These are phyloP conservation scores for Diaporthe batatas DNA, from an alignment of 2,329 filamentous ascomycete species.

Conservation along the genomic window DNA sequence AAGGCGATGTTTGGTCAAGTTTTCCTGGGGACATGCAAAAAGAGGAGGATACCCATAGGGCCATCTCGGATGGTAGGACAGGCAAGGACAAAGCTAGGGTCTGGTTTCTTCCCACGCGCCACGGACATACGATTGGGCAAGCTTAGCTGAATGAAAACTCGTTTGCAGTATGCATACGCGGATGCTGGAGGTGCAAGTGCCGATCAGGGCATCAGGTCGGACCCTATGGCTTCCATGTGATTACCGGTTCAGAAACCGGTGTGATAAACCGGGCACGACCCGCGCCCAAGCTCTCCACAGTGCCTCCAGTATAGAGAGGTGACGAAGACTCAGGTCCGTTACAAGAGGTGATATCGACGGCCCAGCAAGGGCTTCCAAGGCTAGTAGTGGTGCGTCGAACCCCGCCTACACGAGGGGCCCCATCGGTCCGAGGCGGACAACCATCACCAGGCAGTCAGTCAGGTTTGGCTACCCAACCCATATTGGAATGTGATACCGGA, in stretches of 20 bases:
- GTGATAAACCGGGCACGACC: constrained; percentile 17
- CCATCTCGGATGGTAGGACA: constrained; percentile 22
- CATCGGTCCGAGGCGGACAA: constrained; percentile 26
- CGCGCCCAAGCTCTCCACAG: constrained; percentile 10
- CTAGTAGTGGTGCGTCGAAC: constrained; percentile 5
- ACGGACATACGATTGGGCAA: constrained; percentile 22
- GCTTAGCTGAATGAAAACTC: constrained; percentile 18
- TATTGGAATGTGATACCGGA: constrained; percentile 23
- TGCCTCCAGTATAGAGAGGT: constrained; percentile 6
- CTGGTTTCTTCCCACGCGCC: constrained; percentile 3
- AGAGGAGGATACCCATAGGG: constrained; percentile 39
- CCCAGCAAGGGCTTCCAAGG: constrained; percentile 15
- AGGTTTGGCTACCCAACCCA: constrained; percentile 24
- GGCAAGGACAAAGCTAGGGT: constrained; percentile 7
- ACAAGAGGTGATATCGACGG: background rate
- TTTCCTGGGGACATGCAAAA: constrained; percentile 23
- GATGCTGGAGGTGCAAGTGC: background rate
- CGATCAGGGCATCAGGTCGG: background rate
- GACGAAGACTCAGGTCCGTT: background rate
- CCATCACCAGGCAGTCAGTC: constrained; percentile 9
- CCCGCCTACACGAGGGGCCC: constrained; percentile 5
- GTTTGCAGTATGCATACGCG: background rate
- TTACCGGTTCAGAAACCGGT: constrained; percentile 18
- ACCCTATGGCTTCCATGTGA: background rate
- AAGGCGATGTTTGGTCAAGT: constrained; percentile 19